phyloP scores from a whole-genome alignment of 2,329 filamentous ascomycete genomes.

The Exserohilum turcica region DNA sequence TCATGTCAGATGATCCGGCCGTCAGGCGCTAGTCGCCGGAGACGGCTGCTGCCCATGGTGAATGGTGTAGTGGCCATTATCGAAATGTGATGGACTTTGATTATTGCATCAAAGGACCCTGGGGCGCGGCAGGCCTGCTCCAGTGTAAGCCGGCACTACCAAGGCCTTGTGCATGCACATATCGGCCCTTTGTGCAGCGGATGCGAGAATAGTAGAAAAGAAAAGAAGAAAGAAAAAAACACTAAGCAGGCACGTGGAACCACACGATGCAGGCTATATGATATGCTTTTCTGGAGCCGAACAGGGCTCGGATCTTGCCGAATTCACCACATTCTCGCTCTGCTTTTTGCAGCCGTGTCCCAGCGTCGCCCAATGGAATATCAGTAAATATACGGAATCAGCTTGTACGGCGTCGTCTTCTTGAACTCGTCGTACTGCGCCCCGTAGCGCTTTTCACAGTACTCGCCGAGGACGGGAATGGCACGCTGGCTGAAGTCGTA shows the following conservation, averaged over 20 bases:
- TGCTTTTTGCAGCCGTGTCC: neutral
- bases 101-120: conserved; percentile 4
- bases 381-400: conserved; percentile 44
- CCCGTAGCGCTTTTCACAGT: conserved; percentile 53
- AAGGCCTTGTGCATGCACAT: conserved; percentile 5
- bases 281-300: neutral
- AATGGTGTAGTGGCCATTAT: conserved; percentile 2
- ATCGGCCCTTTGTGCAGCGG: neutral
- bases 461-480: conserved; percentile 57
- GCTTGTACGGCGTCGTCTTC: conserved; percentile 47
- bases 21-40: conserved; percentile 14
- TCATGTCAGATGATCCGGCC: conserved; percentile 15
- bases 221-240: neutral
- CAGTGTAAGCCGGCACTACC: neutral
- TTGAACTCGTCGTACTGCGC: conserved; percentile 50
- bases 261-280: neutral
- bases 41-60: conserved; percentile 6
- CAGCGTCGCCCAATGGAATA: neutral
- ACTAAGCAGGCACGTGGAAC: neutral
- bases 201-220: neutral
- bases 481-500: conserved; percentile 53
- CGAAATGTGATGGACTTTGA: conserved; percentile 7
- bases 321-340: neutral
- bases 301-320: neutral
- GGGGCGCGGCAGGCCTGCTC: neutral